These are phyloP conservation scores for Clarkia xantiana DNA, from an alignment of 345 rosid genomes.

Conservation along the genomic window DNA sequence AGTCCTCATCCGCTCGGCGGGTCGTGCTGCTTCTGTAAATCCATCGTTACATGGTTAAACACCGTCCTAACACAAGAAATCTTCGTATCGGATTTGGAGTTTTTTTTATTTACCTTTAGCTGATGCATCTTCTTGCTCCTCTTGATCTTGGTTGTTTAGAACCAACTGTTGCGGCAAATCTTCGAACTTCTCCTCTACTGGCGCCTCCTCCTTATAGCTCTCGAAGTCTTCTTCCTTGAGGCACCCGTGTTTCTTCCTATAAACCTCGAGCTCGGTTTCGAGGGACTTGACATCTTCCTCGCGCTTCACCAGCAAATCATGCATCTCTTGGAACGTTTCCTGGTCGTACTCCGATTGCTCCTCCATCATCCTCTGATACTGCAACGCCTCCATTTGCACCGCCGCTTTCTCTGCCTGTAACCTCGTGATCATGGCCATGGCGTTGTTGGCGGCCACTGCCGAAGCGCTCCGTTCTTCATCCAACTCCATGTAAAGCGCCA, in stretches of 20 bases:
- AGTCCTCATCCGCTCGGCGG: no score
- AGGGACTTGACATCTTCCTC: constrained; percentile 47
- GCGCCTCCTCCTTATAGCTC: not conserved
- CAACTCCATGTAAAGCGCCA: constrained; percentile 73
- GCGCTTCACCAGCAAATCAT: constrained; percentile 31
- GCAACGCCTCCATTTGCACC: constrained; percentile 93
- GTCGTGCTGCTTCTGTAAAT: no score
- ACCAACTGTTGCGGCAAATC: constrained; percentile 4
- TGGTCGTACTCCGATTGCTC: constrained; percentile 89
- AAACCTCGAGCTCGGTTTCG: constrained; percentile 57
- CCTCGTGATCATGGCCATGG: constrained; percentile 90
- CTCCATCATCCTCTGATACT: constrained; percentile 98
- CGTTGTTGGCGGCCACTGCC: constrained; percentile 80
- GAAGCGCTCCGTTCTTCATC: constrained; percentile 90
- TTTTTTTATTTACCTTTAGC: no score
- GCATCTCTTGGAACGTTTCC: constrained; percentile 60
- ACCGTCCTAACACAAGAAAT: no score
- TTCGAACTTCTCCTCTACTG: constrained; percentile 4
- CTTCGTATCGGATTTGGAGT: no score
- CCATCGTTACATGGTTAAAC: no score
- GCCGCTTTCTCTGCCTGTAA: constrained; percentile 84
- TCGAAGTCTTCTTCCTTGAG: constrained; percentile 18
- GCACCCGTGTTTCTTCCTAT: constrained; percentile 39
- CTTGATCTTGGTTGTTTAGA: no score
- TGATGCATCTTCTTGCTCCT: no score